phyloP scores from a whole-genome alignment of 257 asterid species.

The Rehmannia glutinosa region DNA sequence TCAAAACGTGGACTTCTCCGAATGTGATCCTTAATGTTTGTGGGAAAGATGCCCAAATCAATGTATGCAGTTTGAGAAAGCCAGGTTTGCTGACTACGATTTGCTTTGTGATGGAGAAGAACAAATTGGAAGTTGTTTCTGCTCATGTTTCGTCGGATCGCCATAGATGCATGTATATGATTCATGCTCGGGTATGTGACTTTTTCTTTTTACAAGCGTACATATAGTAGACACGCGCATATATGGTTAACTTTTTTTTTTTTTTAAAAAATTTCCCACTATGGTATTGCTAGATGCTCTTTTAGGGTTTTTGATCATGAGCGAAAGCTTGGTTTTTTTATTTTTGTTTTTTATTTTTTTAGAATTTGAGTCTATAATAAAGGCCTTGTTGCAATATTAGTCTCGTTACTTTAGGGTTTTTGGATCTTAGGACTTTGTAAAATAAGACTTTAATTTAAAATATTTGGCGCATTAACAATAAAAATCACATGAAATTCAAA shows the following conservation, averaged over 20 bases:
- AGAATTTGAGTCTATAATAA: not conserved
- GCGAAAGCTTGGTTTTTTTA: not conserved
- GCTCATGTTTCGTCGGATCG: conserved; percentile 41
- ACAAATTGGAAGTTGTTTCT: conserved; percentile 45
- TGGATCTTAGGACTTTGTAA: too few species aligned
- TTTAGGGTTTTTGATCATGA: conserved; percentile 12
- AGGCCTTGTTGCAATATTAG: too few species aligned
- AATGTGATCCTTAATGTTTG: conserved; percentile 43
- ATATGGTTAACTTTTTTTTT: too few species aligned
- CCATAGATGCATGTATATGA: conserved; percentile 40
- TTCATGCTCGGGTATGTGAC: conserved; percentile 50
- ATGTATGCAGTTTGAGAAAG: conserved; percentile 38
- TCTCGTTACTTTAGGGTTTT: too few species aligned
- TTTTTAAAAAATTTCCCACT: too few species aligned
- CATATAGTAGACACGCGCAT: not conserved
- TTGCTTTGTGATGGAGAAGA: conserved; percentile 51
- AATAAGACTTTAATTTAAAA: too few species aligned
- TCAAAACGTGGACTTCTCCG: conserved; percentile 55
- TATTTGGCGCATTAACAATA: too few species aligned
- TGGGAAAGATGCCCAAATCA: conserved; percentile 61
- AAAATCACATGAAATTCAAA: too few species aligned
- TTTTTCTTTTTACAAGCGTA: not conserved
- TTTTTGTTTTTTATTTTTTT: too few species aligned
- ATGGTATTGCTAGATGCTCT: not conserved
- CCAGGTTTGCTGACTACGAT: conserved; percentile 39